Percentiles rank a stretch among this genome's conserved stretches.
Conservation (phyloP, 352 stramenopile genomes). For the Phytophthora agathidicida region DNA sequence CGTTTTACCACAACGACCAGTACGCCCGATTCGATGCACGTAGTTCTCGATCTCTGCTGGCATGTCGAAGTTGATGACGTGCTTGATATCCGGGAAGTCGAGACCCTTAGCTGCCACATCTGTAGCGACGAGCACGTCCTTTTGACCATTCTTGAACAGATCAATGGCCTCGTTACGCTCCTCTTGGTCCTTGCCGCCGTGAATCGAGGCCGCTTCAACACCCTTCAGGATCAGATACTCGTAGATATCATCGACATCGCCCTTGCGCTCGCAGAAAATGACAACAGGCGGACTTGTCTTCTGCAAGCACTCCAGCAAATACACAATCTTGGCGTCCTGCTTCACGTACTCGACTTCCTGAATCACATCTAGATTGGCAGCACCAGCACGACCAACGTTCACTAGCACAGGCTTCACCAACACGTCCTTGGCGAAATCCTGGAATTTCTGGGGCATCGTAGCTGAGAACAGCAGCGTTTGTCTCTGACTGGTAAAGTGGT, state of each 20-base stretch:
- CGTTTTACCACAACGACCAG: conserved; percentile 97
- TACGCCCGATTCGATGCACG: conserved; percentile 99
- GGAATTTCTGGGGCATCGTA: conserved; percentile 99
- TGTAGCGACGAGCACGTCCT: conserved; percentile 98
- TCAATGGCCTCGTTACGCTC: conserved; percentile 98
- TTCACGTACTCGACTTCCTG: conserved; percentile 99
- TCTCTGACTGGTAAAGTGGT: conserved; percentile 96
- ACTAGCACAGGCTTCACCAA: conserved; percentile 97
- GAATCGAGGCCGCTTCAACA: conserved; percentile 95
- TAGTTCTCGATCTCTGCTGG: conserved; percentile 99
- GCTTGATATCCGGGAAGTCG: conserved; percentile 99
- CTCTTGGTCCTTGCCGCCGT: conserved; percentile 98
- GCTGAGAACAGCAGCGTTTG: conserved; percentile 99
- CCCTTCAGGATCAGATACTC: conserved; percentile 99
- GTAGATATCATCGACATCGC: conserved; percentile 99
- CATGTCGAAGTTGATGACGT: conserved; percentile 99
- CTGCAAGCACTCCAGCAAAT: conserved; percentile 98
- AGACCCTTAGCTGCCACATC: conserved; percentile 99
- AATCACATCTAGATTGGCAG: conserved; percentile 99
- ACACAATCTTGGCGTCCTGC: conserved; percentile 99
- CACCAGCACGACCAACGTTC: conserved; percentile 98
- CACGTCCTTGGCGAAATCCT: conserved; percentile 97
- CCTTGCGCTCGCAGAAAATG: conserved; percentile 98
- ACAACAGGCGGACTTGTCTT: conserved; percentile 98
- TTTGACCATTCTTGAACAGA: conserved; percentile 93